phyloP scores from a whole-genome alignment of 805 yeast species.

The Zygosaccharomyces rouxii region DNA sequence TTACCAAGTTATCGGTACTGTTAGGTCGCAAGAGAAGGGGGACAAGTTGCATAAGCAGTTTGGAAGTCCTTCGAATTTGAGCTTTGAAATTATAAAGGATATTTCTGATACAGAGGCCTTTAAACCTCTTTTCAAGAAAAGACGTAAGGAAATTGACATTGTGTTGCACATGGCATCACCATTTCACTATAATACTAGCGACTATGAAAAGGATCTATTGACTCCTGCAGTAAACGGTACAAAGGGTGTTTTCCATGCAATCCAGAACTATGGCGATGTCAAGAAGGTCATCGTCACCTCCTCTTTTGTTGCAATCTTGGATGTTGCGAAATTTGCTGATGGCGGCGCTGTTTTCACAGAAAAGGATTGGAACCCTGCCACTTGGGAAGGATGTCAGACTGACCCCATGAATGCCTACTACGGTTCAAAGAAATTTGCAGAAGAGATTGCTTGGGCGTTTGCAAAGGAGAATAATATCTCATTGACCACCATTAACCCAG shows the following conservation, averaged over 20 bases:
- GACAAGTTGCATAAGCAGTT: conserved; percentile 35
- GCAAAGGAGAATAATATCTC: conserved; percentile 34
- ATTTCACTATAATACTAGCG: conserved; percentile 34
- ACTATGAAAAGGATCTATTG: conserved; percentile 45
- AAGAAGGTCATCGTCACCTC: conserved; percentile 51
- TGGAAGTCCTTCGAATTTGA: conserved; percentile 23
- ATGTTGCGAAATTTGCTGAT: conserved; percentile 19
- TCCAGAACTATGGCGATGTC: conserved; percentile 32
- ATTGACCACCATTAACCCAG: conserved; percentile 43
- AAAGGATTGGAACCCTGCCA: conserved; percentile 36
- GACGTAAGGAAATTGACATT: conserved; percentile 38
- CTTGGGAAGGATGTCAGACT: conserved; percentile 27
- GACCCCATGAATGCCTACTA: conserved; percentile 31
- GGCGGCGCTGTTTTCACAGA: conserved; percentile 29
- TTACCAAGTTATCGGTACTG: conserved; percentile 51
- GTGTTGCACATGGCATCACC: conserved; percentile 53
- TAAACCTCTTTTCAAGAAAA: conserved; percentile 39
- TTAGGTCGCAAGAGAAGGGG: conserved; percentile 44
- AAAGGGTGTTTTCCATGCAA: not conserved
- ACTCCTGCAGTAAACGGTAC: conserved; percentile 33
- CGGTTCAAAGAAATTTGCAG: conserved; percentile 53
- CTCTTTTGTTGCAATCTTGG: conserved; percentile 47
- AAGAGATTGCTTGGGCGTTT: conserved; percentile 54
- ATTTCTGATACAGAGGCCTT: conserved; percentile 40
- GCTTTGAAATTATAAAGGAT: conserved; percentile 36